phyloP scores from a whole-genome alignment of 345 rosid species.

The Triadica sebifera region DNA sequence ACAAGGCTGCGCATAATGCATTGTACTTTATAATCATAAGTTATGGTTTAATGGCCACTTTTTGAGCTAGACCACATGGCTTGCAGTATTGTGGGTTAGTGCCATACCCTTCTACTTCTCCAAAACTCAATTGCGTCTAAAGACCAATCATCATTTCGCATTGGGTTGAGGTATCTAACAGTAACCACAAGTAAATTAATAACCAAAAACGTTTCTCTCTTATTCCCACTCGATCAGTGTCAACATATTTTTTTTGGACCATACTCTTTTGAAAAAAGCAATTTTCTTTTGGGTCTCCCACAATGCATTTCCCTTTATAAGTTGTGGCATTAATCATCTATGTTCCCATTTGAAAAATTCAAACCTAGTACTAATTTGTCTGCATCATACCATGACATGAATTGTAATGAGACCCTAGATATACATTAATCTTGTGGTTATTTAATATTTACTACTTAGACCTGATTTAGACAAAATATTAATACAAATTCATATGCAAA shows the following conservation, averaged over 20 bases:
- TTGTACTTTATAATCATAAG: not conserved
- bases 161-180: not conserved
- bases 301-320: no score
- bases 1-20: constrained; percentile 11
- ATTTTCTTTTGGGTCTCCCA: not conserved
- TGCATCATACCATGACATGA: not conserved
- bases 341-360: not conserved
- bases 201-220: no score
- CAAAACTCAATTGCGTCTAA: not conserved
- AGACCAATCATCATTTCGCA: not conserved
- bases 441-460: no score
- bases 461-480: no score
- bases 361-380: not conserved
- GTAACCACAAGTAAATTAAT: no score
- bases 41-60: constrained; percentile 6
- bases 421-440: not conserved
- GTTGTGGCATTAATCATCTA: no score
- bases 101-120: not conserved
- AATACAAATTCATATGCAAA: no score
- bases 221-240: no score
- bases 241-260: not conserved
- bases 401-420: not conserved
- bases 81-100: constrained; percentile 20
- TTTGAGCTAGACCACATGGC: constrained; percentile 30
- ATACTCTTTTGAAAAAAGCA: not conserved